These are phyloP conservation scores for Beauveria australis DNA, from an alignment of 2,329 filamentous ascomycete species.

Conservation along the genomic window DNA sequence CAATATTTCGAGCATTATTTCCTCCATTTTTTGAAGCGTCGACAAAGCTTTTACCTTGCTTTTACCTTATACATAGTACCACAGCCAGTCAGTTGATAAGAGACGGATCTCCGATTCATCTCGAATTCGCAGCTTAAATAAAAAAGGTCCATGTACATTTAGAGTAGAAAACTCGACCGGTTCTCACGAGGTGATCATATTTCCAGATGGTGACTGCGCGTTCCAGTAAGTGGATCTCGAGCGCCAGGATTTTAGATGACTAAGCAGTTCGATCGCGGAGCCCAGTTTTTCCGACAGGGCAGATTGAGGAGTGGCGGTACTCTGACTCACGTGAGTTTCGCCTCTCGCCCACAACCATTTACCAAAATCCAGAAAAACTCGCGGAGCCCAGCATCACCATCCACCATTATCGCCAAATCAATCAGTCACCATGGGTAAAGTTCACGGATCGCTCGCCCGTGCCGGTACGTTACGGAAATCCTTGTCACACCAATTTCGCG, in stretches of 20 bases:
- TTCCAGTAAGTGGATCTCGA: background rate
- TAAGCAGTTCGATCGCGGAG: background rate
- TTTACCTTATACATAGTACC: background rate
- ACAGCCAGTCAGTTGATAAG: background rate
- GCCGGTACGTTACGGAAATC: conserved; percentile 40
- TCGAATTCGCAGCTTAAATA: background rate
- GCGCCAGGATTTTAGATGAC: background rate
- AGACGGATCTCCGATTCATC: background rate
- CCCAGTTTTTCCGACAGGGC: conserved; percentile 11
- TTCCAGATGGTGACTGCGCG: too few relatives aligned
- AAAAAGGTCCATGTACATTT: too few relatives aligned
- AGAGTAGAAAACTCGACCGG: too few relatives aligned
- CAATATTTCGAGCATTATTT: conserved; percentile 3
- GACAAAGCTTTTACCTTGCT: background rate
- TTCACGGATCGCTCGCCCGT: conserved; percentile 90
- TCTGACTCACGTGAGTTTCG: conserved; percentile 29
- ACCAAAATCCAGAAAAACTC: conserved; percentile 30
- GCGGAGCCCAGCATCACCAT: conserved; percentile 23
- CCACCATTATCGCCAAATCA: conserved; percentile 29
- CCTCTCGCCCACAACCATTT: conserved; percentile 30
- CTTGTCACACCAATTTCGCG: conserved; percentile 10
- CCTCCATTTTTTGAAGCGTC: conserved; percentile 1
- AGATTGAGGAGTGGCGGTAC: background rate
- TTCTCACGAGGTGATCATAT: background rate
- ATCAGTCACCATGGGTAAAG: conserved; percentile 71